Evolutionary conservation across 768 basidiomycete species (phyloP).

Genomic region (Phlegmacium glaucopus): DNA sequence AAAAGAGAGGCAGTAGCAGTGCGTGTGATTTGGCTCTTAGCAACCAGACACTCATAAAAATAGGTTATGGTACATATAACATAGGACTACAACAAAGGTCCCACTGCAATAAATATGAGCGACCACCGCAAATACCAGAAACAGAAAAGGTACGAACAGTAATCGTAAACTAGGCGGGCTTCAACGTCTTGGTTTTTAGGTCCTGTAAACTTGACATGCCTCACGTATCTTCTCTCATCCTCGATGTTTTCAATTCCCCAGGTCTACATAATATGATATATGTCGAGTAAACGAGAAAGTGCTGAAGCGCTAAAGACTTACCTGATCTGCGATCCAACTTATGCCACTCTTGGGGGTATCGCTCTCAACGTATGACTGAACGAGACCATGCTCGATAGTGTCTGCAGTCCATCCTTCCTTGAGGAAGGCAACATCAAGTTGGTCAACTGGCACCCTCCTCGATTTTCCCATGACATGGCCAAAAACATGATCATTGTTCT

Average conservation of each 20-base stretch:
- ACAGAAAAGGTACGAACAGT: conserved; percentile 42
- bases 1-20: no score
- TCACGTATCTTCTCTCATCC: conserved; percentile 55
- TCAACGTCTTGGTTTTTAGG: conserved; percentile 55
- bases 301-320: conserved; percentile 26
- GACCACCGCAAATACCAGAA: conserved; percentile 30
- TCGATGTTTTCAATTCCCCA: conserved; percentile 68
- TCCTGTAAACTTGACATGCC: conserved; percentile 63
- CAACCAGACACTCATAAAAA: no score
- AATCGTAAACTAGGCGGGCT: conserved; percentile 62
- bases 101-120: conserved; percentile 3
- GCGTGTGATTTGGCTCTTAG: no score
- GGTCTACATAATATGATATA: conserved; percentile 23
- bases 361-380: conserved; percentile 50
- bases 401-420: conserved; percentile 40
- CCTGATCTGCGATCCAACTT: conserved; percentile 64
- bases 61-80: not conserved
- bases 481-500: conserved; percentile 59
- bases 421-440: conserved; percentile 42
- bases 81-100: conserved; percentile 7
- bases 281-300: not conserved
- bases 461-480: conserved; percentile 55
- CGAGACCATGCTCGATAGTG: conserved; percentile 38
- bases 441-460: conserved; percentile 45
- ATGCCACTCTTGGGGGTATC: conserved; percentile 58